These are phyloP conservation scores for Volutella citrinella DNA, from an alignment of 2,329 filamentous ascomycete species.

Conservation along the genomic window DNA sequence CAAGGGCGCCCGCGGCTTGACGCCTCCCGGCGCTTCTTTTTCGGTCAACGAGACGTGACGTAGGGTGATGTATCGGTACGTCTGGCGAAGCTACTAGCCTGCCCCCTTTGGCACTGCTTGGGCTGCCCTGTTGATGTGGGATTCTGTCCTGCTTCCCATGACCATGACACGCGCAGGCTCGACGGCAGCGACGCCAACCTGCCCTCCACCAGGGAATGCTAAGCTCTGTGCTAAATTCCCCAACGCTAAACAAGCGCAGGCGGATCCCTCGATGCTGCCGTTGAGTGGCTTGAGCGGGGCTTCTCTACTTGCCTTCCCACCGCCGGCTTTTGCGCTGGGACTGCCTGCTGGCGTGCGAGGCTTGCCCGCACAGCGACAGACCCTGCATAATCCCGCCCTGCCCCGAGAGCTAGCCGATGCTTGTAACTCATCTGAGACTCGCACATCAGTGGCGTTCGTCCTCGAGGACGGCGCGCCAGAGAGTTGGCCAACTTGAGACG, in stretches of 20 bases:
- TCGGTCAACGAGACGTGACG: conserved; percentile 12
- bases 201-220: conserved; percentile 6
- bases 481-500: too few species aligned
- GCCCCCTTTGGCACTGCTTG: conserved; percentile 22
- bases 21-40: conserved; percentile 23
- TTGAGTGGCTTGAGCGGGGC: conserved; percentile 27
- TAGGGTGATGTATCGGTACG: too few species aligned
- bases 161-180: conserved; percentile 23
- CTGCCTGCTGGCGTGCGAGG: conserved; percentile 1
- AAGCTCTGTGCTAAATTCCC: conserved; percentile 23
- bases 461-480: too few species aligned
- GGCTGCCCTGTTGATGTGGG: conserved; percentile 26
- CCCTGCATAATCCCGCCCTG: conserved; percentile 30
- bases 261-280: conserved; percentile 28
- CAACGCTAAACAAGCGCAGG: conserved; percentile 25
- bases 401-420: conserved; percentile 20
- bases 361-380: conserved; percentile 8
- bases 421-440: conserved; percentile 27
- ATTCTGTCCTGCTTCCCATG: conserved; percentile 19
- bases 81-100: too few species aligned
- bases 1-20: conserved; percentile 23
- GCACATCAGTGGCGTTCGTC: conserved; percentile 29
- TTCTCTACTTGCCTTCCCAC: conserved; percentile 24
- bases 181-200: conserved; percentile 17
- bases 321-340: conserved; percentile 16